Conservation (phyloP, 305 asterid species). For the Coffea humblotiana region DNA sequence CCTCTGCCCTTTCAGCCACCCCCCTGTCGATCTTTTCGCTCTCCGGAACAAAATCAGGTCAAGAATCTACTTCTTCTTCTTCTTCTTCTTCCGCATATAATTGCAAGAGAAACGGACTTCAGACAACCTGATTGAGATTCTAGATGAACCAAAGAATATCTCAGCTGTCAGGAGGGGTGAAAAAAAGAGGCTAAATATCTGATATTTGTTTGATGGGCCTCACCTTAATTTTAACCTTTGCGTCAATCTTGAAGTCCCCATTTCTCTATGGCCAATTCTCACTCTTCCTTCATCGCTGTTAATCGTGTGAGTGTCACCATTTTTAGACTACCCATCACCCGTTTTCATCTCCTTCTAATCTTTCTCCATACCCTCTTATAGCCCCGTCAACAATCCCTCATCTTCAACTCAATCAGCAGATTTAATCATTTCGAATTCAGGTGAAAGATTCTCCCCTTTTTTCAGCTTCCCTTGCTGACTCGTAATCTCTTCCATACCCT, state of each 20-base stretch:
- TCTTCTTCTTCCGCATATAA: background rate
- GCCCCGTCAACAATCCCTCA: background rate
- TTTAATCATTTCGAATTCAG: background rate
- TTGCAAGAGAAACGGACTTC: conserved; percentile 13
- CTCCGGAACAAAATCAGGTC: background rate
- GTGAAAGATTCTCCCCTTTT: background rate
- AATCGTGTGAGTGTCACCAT: conserved; percentile 16
- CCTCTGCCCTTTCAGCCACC: no score
- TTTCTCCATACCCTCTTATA: conserved; percentile 57
- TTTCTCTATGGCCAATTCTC: conserved; percentile 30
- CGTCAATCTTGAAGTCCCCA: background rate
- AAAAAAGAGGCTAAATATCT: background rate
- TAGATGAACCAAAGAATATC: background rate
- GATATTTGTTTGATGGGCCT: conserved; percentile 27
- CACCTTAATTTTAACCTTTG: background rate
- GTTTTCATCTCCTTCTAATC: conserved; percentile 49
- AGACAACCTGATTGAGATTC: conserved; percentile 9
- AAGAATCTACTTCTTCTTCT: background rate
- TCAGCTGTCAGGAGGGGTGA: no score
- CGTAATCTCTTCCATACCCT: background rate
- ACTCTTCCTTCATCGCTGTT: conserved; percentile 8
- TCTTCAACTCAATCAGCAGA: background rate
- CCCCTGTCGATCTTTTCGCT: no score
- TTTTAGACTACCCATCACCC: conserved; percentile 39
- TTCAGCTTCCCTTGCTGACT: background rate